Evolutionary conservation across 805 yeast species (phyloP), one percentile per base, ranked within the genome.

Genomic region (Kurtzmaniella fragi): DNA sequence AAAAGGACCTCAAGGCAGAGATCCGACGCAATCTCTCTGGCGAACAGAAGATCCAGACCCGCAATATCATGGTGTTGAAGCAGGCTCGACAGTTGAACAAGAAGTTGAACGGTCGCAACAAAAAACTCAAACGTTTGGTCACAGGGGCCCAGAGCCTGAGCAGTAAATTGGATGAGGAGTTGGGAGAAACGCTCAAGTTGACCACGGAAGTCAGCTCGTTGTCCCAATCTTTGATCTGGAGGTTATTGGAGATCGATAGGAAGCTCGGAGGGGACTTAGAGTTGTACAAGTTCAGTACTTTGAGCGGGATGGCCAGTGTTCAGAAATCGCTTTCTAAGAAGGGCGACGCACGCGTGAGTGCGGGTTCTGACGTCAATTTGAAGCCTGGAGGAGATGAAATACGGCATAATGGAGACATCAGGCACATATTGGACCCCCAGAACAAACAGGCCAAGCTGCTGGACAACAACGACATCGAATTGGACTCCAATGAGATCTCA

Each of bases 41-140:
- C 11, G 73, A 69, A 45, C 72, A 67, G 48, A 56, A 54, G 41
- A 57, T 69, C 31, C 74, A 68, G 47, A 56, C 54, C 42, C 63
- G 64, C 40, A 68, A 68, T 46, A 61, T 67, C 17, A 54, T 53
- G 29, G 54, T 67, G 11, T 61, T 63, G 14, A 64, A 64, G 42
- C 44, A 53, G 31, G 52, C 59, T 13, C 51, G 42, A 37, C 44
- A 40, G 27, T 44, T 56, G 31, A 53, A 49, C 28, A 50, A 46
- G 35, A 42, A 28, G n/a, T 41, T 57, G 4, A 9, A 31, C 5
- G 34, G 31, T n/a, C 38, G 40, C 15, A 39, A 38, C 3, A 45
- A 49, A 28, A 44, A 40, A 27, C 32, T 56, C 26, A 26, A 15
- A 7, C 43, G 41, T 35, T 39, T 36, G 9, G 20, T 35, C 7